A percentile compares a stretch with the other conserved stretches of the same genome.
phyloP scores from a whole-genome alignment of 495 filamentous ascomycete genomes.

The Hypoxylon intermedium region DNA sequence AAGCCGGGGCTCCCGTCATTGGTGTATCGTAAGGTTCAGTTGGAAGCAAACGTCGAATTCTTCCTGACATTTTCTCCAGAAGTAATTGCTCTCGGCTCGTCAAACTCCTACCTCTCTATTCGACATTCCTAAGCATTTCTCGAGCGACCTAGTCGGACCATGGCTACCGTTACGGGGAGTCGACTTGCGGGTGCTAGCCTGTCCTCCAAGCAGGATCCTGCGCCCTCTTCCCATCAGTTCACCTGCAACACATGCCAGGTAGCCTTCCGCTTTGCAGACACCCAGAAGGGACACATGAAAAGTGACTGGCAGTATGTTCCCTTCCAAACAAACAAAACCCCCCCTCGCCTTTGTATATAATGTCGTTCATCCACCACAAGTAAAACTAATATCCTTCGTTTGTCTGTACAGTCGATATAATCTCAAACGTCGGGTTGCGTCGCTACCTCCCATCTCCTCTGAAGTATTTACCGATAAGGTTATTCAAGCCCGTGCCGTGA shows the following conservation, averaged over 20 bases:
- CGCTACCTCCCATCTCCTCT: conserved; percentile 87
- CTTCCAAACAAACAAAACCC: background rate
- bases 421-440: conserved; percentile 92
- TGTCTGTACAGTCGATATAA: conserved; percentile 80
- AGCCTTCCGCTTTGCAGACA: conserved; percentile 89
- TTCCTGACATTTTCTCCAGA: background rate
- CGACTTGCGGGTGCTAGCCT: conserved; percentile 44
- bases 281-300: conserved; percentile 95
- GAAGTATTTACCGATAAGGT: conserved; percentile 97
- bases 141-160: conserved; percentile 34
- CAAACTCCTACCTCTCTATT: background rate
- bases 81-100: background rate
- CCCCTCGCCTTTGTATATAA: background rate
- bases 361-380: conserved; percentile 6
- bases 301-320: conserved; percentile 93
- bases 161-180: conserved; percentile 62
- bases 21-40: conserved; percentile 14
- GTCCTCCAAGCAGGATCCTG: conserved; percentile 43
- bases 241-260: conserved; percentile 99
- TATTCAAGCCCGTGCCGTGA: conserved; percentile 84
- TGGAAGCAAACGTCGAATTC: background rate
- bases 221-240: conserved; percentile 75
- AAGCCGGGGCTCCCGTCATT: conserved; percentile 6
- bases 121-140: background rate
- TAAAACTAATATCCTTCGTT: conserved; percentile 25